Evolutionary conservation across 805 yeast genomes (phyloP).

Genomic region (Sugiyamaella floridensis): DNA sequence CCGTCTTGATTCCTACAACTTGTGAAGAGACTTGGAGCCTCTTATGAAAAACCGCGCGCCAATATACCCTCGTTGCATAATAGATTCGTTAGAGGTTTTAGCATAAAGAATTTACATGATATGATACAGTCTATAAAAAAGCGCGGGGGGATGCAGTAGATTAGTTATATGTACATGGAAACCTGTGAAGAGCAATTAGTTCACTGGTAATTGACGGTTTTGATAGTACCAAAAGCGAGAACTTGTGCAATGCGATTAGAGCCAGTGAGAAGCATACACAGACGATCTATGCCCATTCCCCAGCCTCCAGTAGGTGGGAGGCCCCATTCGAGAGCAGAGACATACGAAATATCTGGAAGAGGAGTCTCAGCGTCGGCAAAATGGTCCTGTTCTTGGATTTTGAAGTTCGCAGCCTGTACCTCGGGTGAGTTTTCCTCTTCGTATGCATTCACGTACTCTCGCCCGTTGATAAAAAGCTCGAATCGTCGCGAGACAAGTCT

Average conservation of each 20-base stretch:
- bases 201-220: slow-evolving; percentile 19
- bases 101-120: no score
- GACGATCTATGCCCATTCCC: slow-evolving; percentile 90
- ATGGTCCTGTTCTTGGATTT: slow-evolving; percentile 4
- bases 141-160: no score
- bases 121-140: no score
- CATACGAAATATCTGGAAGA: slow-evolving; percentile 64
- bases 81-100: background rate
- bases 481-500: slow-evolving; percentile 57
- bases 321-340: slow-evolving; percentile 80
- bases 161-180: no score
- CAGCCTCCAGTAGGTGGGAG: slow-evolving; percentile 98
- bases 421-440: slow-evolving; percentile 93
- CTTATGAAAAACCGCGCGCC: background rate
- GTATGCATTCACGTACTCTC: slow-evolving; percentile 85
- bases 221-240: slow-evolving; percentile 21
- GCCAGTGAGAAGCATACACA: slow-evolving; percentile 70
- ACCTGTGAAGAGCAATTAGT: background rate
- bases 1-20: slow-evolving; percentile 15
- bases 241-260: slow-evolving; percentile 46
- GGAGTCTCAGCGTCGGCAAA: slow-evolving; percentile 53
- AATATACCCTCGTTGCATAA: background rate
- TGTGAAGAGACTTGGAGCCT: background rate
- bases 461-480: slow-evolving; percentile 73
- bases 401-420: slow-evolving; percentile 38